phyloP scores from a whole-genome alignment of 2,329 filamentous ascomycete genomes.

The Talaromyces sp. region DNA sequence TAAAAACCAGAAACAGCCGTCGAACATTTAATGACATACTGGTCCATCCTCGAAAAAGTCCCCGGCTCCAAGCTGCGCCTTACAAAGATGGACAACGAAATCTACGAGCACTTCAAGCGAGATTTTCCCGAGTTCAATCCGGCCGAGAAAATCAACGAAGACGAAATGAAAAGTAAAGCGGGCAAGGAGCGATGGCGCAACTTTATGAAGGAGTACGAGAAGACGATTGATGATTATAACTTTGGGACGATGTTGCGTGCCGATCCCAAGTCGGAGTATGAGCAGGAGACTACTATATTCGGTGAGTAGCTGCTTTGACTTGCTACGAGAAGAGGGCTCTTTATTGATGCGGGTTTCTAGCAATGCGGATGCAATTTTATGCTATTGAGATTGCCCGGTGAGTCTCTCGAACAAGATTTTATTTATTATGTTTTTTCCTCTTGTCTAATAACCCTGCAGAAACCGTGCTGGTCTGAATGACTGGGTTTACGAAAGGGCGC shows the following conservation, averaged over 20 bases:
- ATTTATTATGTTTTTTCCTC: too few species aligned
- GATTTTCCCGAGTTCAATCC: constrained; percentile 94
- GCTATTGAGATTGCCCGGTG: constrained; percentile 69
- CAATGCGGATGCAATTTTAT: constrained; percentile 77
- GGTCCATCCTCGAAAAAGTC: constrained; percentile 87
- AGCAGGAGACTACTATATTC: constrained; percentile 84
- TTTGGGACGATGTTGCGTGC: constrained; percentile 90
- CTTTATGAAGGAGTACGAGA: constrained; percentile 91
- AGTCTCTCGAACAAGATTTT: background rate
- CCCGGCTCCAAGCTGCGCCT: constrained; percentile 83
- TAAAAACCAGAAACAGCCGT: constrained; percentile 51
- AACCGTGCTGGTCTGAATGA: constrained; percentile 90
- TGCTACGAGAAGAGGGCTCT: background rate
- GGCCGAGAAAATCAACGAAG: constrained; percentile 73
- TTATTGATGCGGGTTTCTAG: constrained; percentile 24
- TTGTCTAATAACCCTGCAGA: constrained; percentile 33
- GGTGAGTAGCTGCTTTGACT: constrained; percentile 49
- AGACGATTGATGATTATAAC: constrained; percentile 94
- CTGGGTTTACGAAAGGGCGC: constrained; percentile 87
- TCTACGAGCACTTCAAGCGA: constrained; percentile 77
- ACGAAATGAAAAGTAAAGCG: constrained; percentile 93
- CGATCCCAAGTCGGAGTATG: constrained; percentile 76
- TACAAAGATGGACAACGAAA: constrained; percentile 93
- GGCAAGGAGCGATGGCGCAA: constrained; percentile 94
- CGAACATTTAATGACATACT: constrained; percentile 95